A percentile compares a stretch with the other conserved stretches of the same genome.
These are phyloP conservation scores for Coemansia sp. DNA, from an alignment of 192 early-diverging fungal species.

Conservation along the genomic window DNA sequence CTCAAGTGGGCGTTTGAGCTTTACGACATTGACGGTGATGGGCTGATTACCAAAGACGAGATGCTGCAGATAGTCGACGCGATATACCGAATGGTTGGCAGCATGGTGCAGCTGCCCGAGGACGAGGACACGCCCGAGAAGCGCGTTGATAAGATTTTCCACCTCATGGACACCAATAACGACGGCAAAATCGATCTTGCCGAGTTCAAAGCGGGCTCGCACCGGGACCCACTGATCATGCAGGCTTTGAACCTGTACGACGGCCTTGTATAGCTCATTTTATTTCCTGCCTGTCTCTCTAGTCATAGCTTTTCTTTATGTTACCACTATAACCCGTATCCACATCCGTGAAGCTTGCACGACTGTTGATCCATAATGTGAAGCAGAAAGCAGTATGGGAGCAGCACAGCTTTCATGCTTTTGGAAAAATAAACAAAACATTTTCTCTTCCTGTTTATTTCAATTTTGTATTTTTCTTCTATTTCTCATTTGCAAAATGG, in stretches of 20 bases:
- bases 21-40: constrained; percentile 90
- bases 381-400: not conserved
- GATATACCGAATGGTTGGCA: constrained; percentile 92
- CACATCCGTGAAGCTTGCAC: not conserved
- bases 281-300: not conserved
- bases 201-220: constrained; percentile 85
- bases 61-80: constrained; percentile 91
- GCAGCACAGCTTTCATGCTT: not conserved
- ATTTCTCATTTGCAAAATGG: not conserved
- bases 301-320: not conserved
- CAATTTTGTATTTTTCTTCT: not conserved
- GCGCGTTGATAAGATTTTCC: constrained; percentile 87
- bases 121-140: constrained; percentile 93
- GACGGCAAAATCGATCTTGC: constrained; percentile 78
- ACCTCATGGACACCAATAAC: constrained; percentile 85
- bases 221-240: constrained; percentile 82
- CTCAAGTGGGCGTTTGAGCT: constrained; percentile 83
- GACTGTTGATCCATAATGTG: not conserved
- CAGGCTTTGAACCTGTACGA: constrained; percentile 86
- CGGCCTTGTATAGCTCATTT: constrained; percentile 66
- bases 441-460: not conserved
- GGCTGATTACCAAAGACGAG: constrained; percentile 81
- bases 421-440: not conserved
- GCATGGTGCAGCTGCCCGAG: constrained; percentile 81
- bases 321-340: not conserved